Evolutionary conservation across 345 rosid species (phyloP).

Genomic region (Acer yangbiense): DNA sequence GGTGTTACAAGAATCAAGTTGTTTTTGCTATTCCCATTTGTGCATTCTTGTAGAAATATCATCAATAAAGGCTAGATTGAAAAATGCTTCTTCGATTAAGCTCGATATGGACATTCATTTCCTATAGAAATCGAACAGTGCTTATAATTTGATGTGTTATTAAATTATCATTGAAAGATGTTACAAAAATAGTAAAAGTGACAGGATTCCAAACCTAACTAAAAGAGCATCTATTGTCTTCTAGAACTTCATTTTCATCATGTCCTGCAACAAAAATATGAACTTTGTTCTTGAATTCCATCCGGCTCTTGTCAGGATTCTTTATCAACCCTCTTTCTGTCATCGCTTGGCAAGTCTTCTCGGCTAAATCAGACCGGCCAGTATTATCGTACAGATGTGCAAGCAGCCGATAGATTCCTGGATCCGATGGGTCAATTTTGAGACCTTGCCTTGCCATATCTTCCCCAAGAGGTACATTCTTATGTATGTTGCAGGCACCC

Average conservation of each 20-base stretch:
- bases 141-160: too few species aligned
- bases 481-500: conserved; percentile 52
- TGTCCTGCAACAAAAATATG: conserved; percentile 33
- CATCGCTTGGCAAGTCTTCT: conserved; percentile 41
- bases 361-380: conserved; percentile 43
- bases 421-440: conserved; percentile 51
- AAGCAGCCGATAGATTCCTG: conserved; percentile 50
- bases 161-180: too few species aligned
- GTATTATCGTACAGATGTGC: conserved; percentile 51
- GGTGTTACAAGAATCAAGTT: conserved; percentile 19
- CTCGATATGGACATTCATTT: too few species aligned
- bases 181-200: too few species aligned
- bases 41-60: conserved; percentile 9
- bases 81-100: background rate
- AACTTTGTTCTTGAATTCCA: conserved; percentile 33
- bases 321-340: conserved; percentile 31
- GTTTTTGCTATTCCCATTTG: conserved; percentile 7
- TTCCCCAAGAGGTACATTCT: conserved; percentile 60
- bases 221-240: conserved; percentile 25
- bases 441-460: conserved; percentile 67
- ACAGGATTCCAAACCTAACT: conserved; percentile 3
- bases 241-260: conserved; percentile 25
- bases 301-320: conserved; percentile 28
- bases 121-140: too few species aligned
- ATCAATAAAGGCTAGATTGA: background rate